A percentile compares a stretch with the other conserved stretches of the same genome.
Conservation (phyloP, 495 filamentous ascomycete species). For the Neurospora terricola region DNA sequence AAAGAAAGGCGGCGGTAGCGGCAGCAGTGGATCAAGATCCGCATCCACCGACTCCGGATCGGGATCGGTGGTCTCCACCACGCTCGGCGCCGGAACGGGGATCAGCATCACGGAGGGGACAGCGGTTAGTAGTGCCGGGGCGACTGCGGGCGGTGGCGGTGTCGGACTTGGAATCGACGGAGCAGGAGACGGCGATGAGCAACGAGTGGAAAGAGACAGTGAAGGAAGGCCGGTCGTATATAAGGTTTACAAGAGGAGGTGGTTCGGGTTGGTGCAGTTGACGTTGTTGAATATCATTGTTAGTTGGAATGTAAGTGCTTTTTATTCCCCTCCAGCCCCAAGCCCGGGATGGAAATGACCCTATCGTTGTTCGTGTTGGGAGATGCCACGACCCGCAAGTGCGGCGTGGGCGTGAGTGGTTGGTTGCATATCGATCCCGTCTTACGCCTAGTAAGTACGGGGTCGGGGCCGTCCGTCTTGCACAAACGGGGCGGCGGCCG, state of each 20-base stretch:
- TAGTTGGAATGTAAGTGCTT: slow-evolving; percentile 77
- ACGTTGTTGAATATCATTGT: slow-evolving; percentile 86
- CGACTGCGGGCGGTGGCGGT: background rate
- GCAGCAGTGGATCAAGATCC: background rate
- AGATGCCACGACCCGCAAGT: background rate
- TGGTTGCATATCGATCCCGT: background rate
- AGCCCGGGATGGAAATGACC: background rate
- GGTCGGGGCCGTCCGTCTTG: background rate
- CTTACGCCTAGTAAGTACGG: background rate
- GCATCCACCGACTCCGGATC: background rate
- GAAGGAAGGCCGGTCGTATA: slow-evolving; percentile 31
- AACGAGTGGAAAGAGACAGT: slow-evolving; percentile 4
- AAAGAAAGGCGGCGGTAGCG: background rate
- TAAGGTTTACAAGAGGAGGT: slow-evolving; percentile 79
- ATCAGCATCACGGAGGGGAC: background rate
- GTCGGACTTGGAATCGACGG: background rate
- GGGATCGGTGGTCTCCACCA: background rate
- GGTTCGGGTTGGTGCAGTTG: slow-evolving; percentile 77
- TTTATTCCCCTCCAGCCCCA: background rate
- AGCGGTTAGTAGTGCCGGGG: background rate
- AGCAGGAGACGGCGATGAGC: background rate
- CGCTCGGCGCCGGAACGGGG: background rate
- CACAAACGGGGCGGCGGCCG: background rate
- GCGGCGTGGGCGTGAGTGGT: background rate
- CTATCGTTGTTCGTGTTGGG: background rate